phyloP scores from a whole-genome alignment of 768 basidiomycete genomes.

The Serendipita vermifera region DNA sequence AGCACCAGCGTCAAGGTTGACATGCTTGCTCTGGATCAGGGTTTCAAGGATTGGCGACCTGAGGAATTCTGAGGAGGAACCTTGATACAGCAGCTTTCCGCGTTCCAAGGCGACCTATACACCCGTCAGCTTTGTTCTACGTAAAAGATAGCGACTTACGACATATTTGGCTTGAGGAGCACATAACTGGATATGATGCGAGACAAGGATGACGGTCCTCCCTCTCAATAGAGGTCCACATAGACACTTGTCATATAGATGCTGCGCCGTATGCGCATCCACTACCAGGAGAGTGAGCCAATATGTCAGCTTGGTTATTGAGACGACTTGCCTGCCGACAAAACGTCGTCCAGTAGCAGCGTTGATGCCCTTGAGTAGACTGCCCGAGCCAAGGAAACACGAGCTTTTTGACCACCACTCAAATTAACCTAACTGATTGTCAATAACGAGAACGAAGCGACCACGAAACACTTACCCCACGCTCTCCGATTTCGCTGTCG shows the following conservation, averaged over 20 bases:
- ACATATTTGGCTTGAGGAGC: slow-evolving; percentile 67
- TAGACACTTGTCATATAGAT: slow-evolving; percentile 68
- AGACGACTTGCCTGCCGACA: slow-evolving; percentile 32
- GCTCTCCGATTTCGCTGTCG: slow-evolving; percentile 13
- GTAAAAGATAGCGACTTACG: slow-evolving; percentile 26
- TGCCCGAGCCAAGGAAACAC: slow-evolving; percentile 40
- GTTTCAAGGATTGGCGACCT: slow-evolving; percentile 51
- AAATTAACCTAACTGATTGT: slow-evolving; percentile 23
- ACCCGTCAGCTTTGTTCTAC: neutral
- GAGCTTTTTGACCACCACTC: slow-evolving; percentile 38
- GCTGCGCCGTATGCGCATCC: slow-evolving; percentile 74
- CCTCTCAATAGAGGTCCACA: slow-evolving; percentile 63
- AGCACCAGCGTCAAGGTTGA: neutral
- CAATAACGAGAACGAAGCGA: slow-evolving; percentile 51
- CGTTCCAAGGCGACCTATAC: slow-evolving; percentile 47
- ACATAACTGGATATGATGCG: slow-evolving; percentile 87
- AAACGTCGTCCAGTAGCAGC: slow-evolving; percentile 74
- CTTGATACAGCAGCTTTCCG: slow-evolving; percentile 65
- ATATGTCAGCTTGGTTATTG: neutral
- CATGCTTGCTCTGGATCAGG: slow-evolving; percentile 46
- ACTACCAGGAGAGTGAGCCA: slow-evolving; percentile 34
- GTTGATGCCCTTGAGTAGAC: slow-evolving; percentile 79
- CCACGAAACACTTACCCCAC: slow-evolving; percentile 39
- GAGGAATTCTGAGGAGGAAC: slow-evolving; percentile 49
- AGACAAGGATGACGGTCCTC: slow-evolving; percentile 78